phyloP scores from a whole-genome alignment of 345 rosid genomes.

The Cardamine resedifolia region DNA sequence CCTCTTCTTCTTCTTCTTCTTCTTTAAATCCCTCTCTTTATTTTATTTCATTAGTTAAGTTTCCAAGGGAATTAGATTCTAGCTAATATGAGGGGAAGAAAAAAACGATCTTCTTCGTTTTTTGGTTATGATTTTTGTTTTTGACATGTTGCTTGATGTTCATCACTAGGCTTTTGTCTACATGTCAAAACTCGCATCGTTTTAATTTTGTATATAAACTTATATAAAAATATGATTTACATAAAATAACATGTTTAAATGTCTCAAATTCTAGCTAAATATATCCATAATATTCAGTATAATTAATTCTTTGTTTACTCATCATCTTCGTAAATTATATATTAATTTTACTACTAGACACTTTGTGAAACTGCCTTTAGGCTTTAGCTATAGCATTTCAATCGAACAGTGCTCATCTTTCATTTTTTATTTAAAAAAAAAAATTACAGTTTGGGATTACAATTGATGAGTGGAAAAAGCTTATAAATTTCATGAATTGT shows the following conservation, averaged over 20 bases:
- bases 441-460: neutral
- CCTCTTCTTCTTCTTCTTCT: constrained; percentile 17
- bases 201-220: constrained; percentile 29
- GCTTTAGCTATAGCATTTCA: constrained; percentile 18
- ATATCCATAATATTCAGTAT: neutral
- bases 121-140: constrained; percentile 27
- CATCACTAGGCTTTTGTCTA: constrained; percentile 30
- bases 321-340: constrained; percentile 8
- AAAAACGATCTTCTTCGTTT: constrained; percentile 7
- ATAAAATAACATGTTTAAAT: constrained; percentile 25
- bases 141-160: constrained; percentile 27
- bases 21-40: neutral
- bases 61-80: constrained; percentile 22
- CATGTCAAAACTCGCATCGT: constrained; percentile 24
- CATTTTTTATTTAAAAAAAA: neutral
- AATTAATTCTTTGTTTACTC: neutral
- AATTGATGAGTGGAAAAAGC: constrained; percentile 24
- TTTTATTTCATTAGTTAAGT: constrained; percentile 21
- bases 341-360: constrained; percentile 4
- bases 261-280: constrained; percentile 1
- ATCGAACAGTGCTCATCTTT: constrained; percentile 26
- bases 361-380: constrained; percentile 9
- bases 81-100: constrained; percentile 14
- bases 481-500: constrained; percentile 42
- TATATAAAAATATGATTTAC: constrained; percentile 19